phyloP scores from a whole-genome alignment of 2,329 filamentous ascomycete genomes.

The Verticillium nubilum region DNA sequence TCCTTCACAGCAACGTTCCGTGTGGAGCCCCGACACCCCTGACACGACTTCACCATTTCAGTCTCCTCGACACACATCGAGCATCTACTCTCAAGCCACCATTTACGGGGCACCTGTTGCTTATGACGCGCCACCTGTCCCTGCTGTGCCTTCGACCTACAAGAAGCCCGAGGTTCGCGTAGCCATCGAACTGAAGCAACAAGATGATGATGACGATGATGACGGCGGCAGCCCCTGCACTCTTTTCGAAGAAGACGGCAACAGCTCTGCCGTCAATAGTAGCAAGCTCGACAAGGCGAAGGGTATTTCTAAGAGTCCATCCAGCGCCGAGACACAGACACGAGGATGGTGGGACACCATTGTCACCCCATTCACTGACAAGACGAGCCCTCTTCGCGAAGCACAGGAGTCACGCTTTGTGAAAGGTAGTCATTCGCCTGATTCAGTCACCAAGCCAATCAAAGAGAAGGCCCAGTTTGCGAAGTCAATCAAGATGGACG shows the following conservation, averaged over 20 bases:
- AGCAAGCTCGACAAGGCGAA: constrained; percentile 33
- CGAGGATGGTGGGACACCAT: constrained; percentile 76
- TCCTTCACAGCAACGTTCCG: constrained; percentile 37
- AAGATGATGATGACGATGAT: constrained; percentile 43
- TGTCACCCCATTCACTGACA: constrained; percentile 60
- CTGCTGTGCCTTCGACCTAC: constrained; percentile 44
- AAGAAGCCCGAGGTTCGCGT: constrained; percentile 27
- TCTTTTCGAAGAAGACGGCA: constrained; percentile 65
- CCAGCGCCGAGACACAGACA: constrained; percentile 52
- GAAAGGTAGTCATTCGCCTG: constrained; percentile 11
- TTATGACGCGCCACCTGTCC: constrained; percentile 52
- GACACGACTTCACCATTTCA: constrained; percentile 39
- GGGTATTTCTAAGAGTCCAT: constrained; percentile 29
- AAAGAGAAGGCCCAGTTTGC: background rate
- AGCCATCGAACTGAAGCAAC: constrained; percentile 21
- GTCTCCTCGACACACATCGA: constrained; percentile 44
- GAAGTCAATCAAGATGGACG: background rate
- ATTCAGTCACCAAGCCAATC: background rate
- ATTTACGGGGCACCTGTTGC: constrained; percentile 23
- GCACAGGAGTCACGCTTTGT: constrained; percentile 10
- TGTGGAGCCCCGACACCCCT: constrained; percentile 59
- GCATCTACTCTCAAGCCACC: constrained; percentile 55
- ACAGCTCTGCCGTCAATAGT: constrained; percentile 22
- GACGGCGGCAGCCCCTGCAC: constrained; percentile 55
- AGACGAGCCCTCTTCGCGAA: constrained; percentile 14